Evolutionary conservation across 257 asterid species (phyloP).

Genomic region (Agastache rugosa): DNA sequence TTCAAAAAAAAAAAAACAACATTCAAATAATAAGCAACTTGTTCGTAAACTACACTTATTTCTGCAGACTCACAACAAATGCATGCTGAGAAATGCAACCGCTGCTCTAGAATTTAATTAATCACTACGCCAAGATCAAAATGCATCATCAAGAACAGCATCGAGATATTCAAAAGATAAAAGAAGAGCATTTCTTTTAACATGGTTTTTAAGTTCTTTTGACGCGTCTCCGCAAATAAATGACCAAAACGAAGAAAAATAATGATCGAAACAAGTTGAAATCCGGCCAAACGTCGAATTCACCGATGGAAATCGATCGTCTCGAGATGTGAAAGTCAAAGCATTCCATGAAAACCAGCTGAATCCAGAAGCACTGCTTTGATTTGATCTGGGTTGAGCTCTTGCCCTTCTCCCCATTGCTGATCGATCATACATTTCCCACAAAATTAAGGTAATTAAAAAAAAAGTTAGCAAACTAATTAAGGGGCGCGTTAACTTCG

Average conservation of each 20-base stretch:
- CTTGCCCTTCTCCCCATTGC: slow-evolving; percentile 89
- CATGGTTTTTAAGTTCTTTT: not conserved
- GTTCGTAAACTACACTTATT: not conserved
- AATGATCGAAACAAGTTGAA: not conserved
- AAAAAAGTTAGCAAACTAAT: not conserved
- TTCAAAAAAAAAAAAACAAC: too few species aligned
- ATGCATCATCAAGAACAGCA: not conserved
- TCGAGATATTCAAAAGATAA: not conserved
- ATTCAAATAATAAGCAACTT: too few species aligned
- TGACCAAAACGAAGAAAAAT: not conserved
- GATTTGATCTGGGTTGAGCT: slow-evolving; percentile 79
- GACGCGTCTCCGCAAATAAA: not conserved
- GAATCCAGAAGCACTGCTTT: slow-evolving; percentile 77
- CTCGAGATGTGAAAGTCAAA: slow-evolving; percentile 26
- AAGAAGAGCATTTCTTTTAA: not conserved
- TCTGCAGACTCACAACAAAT: not conserved
- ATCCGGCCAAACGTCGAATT: not conserved
- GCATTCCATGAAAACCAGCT: slow-evolving; percentile 79
- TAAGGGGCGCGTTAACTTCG: too few species aligned
- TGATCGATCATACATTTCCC: slow-evolving; percentile 29
- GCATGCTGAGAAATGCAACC: not conserved
- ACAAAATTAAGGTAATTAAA: not conserved
- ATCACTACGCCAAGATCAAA: not conserved
- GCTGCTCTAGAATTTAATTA: not conserved
- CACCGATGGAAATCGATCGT: too few species aligned